A percentile compares a stretch with the other conserved stretches of the same genome.
Conservation (phyloP, 1,284 basidiomycete genomes). For the Lentinus polychrous region DNA sequence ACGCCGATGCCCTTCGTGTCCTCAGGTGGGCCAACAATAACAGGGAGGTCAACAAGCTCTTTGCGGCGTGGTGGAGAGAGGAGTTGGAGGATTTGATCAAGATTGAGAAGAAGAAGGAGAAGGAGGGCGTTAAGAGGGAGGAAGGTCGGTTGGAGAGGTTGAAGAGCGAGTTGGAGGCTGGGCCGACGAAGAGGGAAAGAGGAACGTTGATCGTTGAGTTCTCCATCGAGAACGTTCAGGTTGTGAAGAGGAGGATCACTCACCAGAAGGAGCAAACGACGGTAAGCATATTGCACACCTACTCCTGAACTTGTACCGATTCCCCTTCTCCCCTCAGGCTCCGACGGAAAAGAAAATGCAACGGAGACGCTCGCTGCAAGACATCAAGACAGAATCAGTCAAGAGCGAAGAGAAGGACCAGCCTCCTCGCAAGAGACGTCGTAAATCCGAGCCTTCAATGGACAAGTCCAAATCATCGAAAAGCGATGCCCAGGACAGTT, state of each 20-base stretch:
- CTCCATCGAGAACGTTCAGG: constrained; percentile 90
- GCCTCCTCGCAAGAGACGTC: constrained; percentile 19
- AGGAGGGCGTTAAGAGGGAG: constrained; percentile 30
- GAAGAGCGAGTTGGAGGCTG: constrained; percentile 53
- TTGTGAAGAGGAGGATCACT: constrained; percentile 62
- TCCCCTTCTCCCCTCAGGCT: constrained; percentile 10
- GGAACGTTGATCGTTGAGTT: constrained; percentile 84
- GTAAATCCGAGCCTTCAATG: constrained; percentile 15
- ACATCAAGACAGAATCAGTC: constrained; percentile 14
- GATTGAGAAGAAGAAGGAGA: constrained; percentile 45
- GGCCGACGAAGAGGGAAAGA: constrained; percentile 33
- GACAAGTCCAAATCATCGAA: constrained; percentile 7
- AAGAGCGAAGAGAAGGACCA: constrained; percentile 11
- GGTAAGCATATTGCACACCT: constrained; percentile 10
- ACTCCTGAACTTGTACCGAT: constrained; percentile 8
- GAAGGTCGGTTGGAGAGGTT: constrained; percentile 51
- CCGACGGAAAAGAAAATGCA: constrained; percentile 8
- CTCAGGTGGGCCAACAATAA: constrained; percentile 95
- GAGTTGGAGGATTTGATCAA: constrained; percentile 71
- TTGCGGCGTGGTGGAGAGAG: constrained; percentile 79
- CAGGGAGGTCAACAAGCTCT: constrained; percentile 51
- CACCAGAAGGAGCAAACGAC: constrained; percentile 31
- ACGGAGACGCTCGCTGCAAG: constrained; percentile 3
- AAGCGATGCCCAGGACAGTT: constrained; percentile 5
- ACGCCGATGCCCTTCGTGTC: constrained; percentile 87